phyloP scores from a whole-genome alignment of 345 rosid species.

The Gossypium turneri region DNA sequence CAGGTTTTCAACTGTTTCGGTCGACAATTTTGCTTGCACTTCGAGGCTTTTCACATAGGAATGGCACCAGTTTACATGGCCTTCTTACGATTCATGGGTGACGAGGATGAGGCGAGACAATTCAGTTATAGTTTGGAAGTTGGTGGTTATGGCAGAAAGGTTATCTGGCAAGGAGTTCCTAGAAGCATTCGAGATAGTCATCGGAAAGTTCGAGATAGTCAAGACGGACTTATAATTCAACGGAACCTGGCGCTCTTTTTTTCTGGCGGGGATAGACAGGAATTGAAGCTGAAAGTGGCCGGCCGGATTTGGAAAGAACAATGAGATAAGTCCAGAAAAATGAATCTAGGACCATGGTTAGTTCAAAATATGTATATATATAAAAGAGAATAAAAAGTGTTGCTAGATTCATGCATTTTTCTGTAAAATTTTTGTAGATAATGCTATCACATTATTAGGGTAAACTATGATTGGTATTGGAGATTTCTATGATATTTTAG shows the following conservation, averaged over 20 bases:
- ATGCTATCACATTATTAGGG: neutral
- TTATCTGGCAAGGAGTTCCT: constrained; percentile 83
- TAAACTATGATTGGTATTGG: neutral
- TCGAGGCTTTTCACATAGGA: constrained; percentile 90
- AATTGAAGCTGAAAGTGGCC: constrained; percentile 73
- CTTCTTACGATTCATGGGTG: constrained; percentile 88
- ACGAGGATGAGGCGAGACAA: constrained; percentile 73
- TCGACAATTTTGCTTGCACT: constrained; percentile 85
- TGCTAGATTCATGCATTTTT: constrained; percentile 9
- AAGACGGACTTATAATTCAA: constrained; percentile 78
- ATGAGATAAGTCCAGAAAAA: constrained; percentile 8
- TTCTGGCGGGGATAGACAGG: constrained; percentile 69
- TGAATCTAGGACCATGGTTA: neutral
- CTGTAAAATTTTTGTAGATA: constrained; percentile 15
- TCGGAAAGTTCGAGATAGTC: constrained; percentile 83
- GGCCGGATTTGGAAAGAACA: constrained; percentile 94
- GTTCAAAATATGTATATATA: neutral
- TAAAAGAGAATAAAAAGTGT: neutral
- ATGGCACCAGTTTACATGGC: constrained; percentile 90
- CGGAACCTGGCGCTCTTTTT: constrained; percentile 82
- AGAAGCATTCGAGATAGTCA: constrained; percentile 86
- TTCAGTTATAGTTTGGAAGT: constrained; percentile 83
- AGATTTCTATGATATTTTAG: neutral
- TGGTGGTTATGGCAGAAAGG: constrained; percentile 68
- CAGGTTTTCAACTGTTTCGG: constrained; percentile 93